phyloP scores from a whole-genome alignment of 371 early-diverging fungal genomes.

The Mortierella sp. region DNA sequence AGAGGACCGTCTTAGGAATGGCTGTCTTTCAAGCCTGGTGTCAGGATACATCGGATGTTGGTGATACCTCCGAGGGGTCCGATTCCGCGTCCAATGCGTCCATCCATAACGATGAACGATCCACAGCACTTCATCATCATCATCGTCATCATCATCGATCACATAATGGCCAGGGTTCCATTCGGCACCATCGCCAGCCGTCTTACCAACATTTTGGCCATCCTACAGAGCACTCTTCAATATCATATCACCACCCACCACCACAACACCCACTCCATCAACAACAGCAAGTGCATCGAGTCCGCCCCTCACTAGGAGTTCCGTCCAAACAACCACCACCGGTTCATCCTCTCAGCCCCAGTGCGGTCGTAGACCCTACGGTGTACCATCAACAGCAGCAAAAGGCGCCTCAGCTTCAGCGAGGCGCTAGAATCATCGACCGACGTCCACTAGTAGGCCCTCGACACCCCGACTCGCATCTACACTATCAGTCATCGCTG shows the following conservation, averaged over 20 bases:
- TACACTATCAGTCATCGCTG: background rate
- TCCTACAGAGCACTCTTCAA: background rate
- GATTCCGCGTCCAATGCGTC: slow-evolving; percentile 37
- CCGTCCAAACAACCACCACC: background rate
- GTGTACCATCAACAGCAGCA: background rate
- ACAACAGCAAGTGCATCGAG: background rate
- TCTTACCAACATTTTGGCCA: background rate
- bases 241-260: background rate
- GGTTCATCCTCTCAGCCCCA: background rate
- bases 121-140: background rate
- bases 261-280: background rate
- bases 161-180: slow-evolving; percentile 9
- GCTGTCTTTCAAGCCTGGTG: slow-evolving; percentile 54
- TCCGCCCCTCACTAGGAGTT: background rate
- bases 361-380: background rate
- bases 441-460: background rate
- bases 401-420: background rate
- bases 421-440: background rate
- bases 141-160: slow-evolving; percentile 14
- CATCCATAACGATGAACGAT: slow-evolving; percentile 1
- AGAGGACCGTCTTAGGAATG: slow-evolving; percentile 35
- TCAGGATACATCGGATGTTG: slow-evolving; percentile 52
- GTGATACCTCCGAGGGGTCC: slow-evolving; percentile 45
- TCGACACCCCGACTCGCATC: slow-evolving; percentile 1
- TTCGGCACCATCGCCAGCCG: background rate